Conservation (phyloP, 192 early-diverging fungal species). For the Podila horticola region DNA sequence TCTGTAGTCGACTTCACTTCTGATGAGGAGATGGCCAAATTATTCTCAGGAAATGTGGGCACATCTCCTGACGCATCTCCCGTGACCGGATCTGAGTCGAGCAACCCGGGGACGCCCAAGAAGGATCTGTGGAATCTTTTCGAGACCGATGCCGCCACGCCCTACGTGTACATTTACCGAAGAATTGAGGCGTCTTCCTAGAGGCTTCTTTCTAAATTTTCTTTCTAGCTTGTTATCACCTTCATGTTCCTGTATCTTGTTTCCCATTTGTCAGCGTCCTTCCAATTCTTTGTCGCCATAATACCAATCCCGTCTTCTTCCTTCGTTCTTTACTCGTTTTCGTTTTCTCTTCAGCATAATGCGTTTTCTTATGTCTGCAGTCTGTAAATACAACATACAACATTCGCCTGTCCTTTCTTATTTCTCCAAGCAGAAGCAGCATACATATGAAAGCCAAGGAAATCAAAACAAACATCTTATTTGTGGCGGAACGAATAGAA, state of each 20-base stretch:
- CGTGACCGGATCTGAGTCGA: neutral
- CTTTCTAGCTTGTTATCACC: neutral
- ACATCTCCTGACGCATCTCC: neutral
- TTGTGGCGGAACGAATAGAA: no score
- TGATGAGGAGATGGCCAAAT: constrained; percentile 23
- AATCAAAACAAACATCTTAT: no score
- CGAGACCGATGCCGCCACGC: constrained; percentile 29
- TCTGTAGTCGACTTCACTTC: constrained; percentile 24
- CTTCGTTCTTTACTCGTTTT: no score
- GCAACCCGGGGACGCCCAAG: neutral
- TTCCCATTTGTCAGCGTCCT: no score
- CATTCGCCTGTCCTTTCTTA: no score
- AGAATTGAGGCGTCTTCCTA: constrained; percentile 9
- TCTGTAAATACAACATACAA: no score
- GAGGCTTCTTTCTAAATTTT: neutral
- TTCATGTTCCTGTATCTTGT: neutral
- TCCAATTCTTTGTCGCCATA: no score
- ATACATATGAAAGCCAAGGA: no score
- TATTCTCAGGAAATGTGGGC: constrained; percentile 33
- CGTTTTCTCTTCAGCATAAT: no score
- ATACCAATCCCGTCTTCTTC: no score
- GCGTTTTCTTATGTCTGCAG: no score
- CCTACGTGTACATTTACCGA: constrained; percentile 40
- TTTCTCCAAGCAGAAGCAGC: no score
- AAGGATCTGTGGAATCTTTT: neutral